Evolutionary conservation across 225 moss, liverwort and hornwort species (phyloP).

Genomic region (Climacium dendroides): DNA sequence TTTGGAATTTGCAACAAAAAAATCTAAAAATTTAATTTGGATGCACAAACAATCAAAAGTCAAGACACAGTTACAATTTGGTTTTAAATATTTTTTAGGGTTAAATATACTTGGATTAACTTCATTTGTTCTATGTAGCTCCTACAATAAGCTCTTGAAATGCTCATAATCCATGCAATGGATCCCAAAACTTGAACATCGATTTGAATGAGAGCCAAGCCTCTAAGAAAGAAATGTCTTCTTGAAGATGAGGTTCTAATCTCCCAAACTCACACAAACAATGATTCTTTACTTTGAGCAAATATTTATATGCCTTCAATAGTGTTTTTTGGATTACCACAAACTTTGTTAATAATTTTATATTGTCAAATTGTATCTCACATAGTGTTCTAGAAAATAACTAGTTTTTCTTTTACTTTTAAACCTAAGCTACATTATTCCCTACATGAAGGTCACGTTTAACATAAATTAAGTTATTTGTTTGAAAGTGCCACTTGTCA

Average conservation of each 20-base stretch:
- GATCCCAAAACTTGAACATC: background rate
- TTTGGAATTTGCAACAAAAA: background rate
- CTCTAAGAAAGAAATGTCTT: background rate
- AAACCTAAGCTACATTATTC: rapidly evolving
- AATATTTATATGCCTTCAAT: background rate
- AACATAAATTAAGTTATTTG: background rate
- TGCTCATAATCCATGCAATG: background rate
- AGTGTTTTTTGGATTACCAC: background rate
- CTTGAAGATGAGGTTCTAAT: background rate
- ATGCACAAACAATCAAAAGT: background rate
- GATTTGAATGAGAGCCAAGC: background rate
- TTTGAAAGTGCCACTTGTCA: background rate
- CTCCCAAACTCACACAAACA: rapidly evolving
- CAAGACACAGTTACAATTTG: background rate
- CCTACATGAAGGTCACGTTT: too few relatives aligned
- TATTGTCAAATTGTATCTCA: background rate
- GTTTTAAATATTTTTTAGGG: background rate
- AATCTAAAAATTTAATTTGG: background rate
- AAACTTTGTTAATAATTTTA: background rate
- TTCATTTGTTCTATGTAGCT: background rate
- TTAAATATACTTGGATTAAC: background rate
- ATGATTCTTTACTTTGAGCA: background rate
- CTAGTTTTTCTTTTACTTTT: background rate
- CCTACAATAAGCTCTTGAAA: background rate
- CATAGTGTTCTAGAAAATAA: background rate